A percentile compares a stretch with the other conserved stretches of the same genome.
phyloP scores from a whole-genome alignment of 1,139 yeast species.

The Suhomyces taliae region DNA sequence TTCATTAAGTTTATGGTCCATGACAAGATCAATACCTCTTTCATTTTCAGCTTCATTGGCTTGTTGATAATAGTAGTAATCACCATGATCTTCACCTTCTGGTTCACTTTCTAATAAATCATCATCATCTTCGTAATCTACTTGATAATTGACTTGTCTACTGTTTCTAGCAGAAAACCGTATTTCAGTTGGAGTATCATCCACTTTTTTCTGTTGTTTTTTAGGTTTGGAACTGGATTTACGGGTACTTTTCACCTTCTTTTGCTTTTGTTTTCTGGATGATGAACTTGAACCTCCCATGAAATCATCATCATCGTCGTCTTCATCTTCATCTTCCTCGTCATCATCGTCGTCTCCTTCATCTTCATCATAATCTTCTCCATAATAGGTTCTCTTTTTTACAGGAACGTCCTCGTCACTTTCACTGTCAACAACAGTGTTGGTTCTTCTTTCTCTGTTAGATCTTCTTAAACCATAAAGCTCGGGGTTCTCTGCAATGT shows the following conservation, averaged over 20 bases:
- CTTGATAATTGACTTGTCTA: conserved; percentile 70
- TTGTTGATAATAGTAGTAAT: conserved; percentile 42
- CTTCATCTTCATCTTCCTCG: conserved; percentile 28
- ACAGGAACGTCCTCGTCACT: conserved; percentile 31
- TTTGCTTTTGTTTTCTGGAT: conserved; percentile 10
- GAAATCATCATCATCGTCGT: conserved; percentile 32
- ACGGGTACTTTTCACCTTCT: conserved; percentile 13
- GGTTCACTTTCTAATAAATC: conserved; percentile 59
- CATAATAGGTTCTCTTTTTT: conserved; percentile 16
- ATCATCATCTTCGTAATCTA: conserved; percentile 70
- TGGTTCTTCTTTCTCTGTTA: conserved; percentile 60
- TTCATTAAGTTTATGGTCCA: conserved; percentile 50
- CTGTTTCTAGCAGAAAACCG: conserved; percentile 77
- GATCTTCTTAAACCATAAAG: conserved; percentile 90
- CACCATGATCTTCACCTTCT: conserved; percentile 37
- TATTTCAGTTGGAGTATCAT: conserved; percentile 40
- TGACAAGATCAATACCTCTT: conserved; percentile 49
- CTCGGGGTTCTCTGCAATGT: conserved; percentile 70
- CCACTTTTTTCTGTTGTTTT: conserved; percentile 7
- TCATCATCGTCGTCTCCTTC: conserved; percentile 27
- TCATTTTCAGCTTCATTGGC: conserved; percentile 38
- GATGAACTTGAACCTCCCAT: conserved; percentile 19
- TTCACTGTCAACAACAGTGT: conserved; percentile 42
- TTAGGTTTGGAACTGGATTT: conserved; percentile 11
- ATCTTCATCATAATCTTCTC: conserved; percentile 28